A percentile compares a stretch with the other conserved stretches of the same genome.
Conservation (phyloP, 73 alveolate species). For the Symbiodinium pilosum region DNA sequence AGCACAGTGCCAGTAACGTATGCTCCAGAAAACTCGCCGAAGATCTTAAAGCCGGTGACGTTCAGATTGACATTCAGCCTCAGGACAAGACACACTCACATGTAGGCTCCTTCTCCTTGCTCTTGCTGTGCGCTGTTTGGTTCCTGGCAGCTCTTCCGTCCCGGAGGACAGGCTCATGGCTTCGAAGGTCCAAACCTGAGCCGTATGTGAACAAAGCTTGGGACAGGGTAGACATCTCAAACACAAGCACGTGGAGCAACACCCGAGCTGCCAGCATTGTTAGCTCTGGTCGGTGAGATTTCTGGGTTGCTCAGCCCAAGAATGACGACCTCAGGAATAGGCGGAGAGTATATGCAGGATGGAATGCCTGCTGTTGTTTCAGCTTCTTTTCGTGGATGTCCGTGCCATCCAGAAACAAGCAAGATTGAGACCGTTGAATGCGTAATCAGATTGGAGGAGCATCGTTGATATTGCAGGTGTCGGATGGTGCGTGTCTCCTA, state of each 20-base stretch:
- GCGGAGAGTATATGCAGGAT: too few relatives aligned
- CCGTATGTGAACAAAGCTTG: background rate
- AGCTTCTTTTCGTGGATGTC: too few relatives aligned
- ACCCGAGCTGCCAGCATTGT: slow-evolving; percentile 14
- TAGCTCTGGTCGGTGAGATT: slow-evolving; percentile 50
- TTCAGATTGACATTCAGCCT: slow-evolving; percentile 82
- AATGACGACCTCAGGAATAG: slow-evolving; percentile 39
- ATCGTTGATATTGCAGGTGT: too few relatives aligned
- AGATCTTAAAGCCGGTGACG: slow-evolving; percentile 90
- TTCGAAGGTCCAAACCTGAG: slow-evolving; percentile 64
- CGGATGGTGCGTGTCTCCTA: too few relatives aligned
- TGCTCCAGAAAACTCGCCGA: slow-evolving; percentile 80
- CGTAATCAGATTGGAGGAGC: too few relatives aligned
- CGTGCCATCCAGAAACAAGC: background rate
- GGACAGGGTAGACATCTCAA: too few relatives aligned
- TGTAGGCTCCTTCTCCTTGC: too few relatives aligned
- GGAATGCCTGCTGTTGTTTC: too few relatives aligned
- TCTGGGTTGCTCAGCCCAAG: slow-evolving; percentile 87
- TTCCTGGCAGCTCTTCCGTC: background rate
- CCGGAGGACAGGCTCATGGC: slow-evolving; percentile 71
- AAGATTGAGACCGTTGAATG: background rate
- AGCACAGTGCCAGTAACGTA: slow-evolving; percentile 81
- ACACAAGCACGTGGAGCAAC: background rate
- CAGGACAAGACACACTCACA: background rate
- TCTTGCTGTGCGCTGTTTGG: too few relatives aligned